Conservation (phyloP, 768 basidiomycete species). For the Suillus subalutaceus region DNA sequence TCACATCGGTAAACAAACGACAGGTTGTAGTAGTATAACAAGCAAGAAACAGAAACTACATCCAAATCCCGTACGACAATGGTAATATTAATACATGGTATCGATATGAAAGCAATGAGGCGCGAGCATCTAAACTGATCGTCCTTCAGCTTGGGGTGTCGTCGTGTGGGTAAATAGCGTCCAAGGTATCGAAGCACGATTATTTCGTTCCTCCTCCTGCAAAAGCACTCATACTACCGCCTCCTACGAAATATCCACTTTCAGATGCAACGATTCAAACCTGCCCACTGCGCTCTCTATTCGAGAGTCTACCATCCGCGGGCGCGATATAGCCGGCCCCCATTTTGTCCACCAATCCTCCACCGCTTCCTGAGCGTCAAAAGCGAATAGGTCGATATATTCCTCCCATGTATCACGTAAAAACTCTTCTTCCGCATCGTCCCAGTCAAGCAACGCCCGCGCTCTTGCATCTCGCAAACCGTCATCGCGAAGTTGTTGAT, state of each 20-base stretch:
- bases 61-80: background rate
- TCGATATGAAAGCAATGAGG: background rate
- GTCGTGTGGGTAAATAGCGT: background rate
- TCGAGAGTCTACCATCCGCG: background rate
- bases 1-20: background rate
- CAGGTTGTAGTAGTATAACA: background rate
- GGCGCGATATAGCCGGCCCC: slow-evolving; percentile 33
- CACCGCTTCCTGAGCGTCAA: slow-evolving; percentile 54
- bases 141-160: background rate
- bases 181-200: background rate
- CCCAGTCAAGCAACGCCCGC: slow-evolving; percentile 39
- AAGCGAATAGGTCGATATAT: slow-evolving; percentile 49
- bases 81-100: background rate
- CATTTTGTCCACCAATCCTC: slow-evolving; percentile 67
- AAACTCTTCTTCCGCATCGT: slow-evolving; percentile 41
- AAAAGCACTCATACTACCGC: slow-evolving; percentile 1
- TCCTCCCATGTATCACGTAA: slow-evolving; percentile 51
- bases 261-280: slow-evolving; percentile 14
- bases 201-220: background rate
- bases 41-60: background rate
- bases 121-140: background rate
- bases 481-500: slow-evolving; percentile 48
- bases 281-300: background rate
- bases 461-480: slow-evolving; percentile 20
- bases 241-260: slow-evolving; percentile 18